These are phyloP conservation scores for Plenodomus tracheiphilus DNA, from an alignment of 2,329 filamentous ascomycete genomes.

Conservation along the genomic window DNA sequence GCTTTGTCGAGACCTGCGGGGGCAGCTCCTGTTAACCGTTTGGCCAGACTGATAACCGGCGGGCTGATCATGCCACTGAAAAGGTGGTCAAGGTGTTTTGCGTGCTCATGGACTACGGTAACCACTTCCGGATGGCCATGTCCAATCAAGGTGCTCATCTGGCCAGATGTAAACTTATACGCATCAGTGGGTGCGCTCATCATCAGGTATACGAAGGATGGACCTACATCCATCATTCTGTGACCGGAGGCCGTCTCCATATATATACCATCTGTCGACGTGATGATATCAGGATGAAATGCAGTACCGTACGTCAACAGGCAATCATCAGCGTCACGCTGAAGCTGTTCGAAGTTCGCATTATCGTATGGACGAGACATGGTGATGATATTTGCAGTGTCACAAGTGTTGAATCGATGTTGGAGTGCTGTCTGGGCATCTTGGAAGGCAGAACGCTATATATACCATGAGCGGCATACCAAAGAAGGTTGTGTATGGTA, in stretches of 20 bases:
- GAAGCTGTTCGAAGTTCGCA: slow-evolving; percentile 18
- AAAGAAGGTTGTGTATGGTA: no score
- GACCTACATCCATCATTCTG: slow-evolving; percentile 33
- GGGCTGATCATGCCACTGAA: slow-evolving; percentile 43
- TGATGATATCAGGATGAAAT: slow-evolving; percentile 37
- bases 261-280: slow-evolving; percentile 29
- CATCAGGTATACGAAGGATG: neutral
- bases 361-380: slow-evolving; percentile 23
- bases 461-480: no score
- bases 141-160: slow-evolving; percentile 36
- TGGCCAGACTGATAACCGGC: slow-evolving; percentile 38
- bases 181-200: neutral
- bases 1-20: slow-evolving; percentile 38
- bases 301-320: slow-evolving; percentile 28
- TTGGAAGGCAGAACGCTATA: no score
- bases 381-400: no score
- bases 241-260: slow-evolving; percentile 36
- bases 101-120: slow-evolving; percentile 31
- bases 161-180: slow-evolving; percentile 11
- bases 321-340: slow-evolving; percentile 24
- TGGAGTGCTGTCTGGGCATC: no score
- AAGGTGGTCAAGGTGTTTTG: slow-evolving; percentile 36
- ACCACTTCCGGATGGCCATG: slow-evolving; percentile 41
- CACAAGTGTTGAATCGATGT: no score
- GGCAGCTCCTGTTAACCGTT: slow-evolving; percentile 27